phyloP scores from a whole-genome alignment of 352 stramenopile genomes.

The Pythium aristosporum region DNA sequence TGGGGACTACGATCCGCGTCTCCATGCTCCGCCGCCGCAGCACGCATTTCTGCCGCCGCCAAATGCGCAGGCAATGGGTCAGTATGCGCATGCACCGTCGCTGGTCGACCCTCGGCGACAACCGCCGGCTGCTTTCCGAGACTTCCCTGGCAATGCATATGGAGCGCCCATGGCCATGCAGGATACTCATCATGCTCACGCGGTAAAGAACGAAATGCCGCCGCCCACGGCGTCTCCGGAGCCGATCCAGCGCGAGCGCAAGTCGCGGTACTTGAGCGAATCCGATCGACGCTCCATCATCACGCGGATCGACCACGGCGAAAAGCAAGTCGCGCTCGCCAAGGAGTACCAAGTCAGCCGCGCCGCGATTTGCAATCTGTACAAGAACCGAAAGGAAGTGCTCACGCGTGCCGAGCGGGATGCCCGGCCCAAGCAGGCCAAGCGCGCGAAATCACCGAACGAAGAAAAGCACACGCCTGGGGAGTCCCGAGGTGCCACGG shows the following conservation, averaged over 20 bases:
- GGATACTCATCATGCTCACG: neutral
- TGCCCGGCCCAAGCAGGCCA: constrained; percentile 15
- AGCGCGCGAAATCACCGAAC: neutral
- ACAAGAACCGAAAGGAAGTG: constrained; percentile 34
- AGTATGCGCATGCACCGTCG: neutral
- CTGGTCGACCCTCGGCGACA: neutral
- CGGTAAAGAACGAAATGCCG: constrained; percentile 8
- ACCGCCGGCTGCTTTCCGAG: neutral
- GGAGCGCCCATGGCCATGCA: neutral
- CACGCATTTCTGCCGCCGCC: neutral
- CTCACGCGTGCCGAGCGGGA: constrained; percentile 21
- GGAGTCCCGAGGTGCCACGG: neutral
- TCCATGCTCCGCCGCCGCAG: neutral
- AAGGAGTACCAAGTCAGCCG: constrained; percentile 35
- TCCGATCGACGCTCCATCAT: constrained; percentile 36
- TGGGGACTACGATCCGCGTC: neutral
- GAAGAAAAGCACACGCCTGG: neutral
- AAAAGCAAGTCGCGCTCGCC: constrained; percentile 31
- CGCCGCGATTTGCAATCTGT: constrained; percentile 34
- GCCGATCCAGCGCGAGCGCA: constrained; percentile 34
- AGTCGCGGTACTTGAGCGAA: constrained; percentile 48
- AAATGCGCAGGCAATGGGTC: neutral
- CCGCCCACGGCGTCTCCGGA: neutral
- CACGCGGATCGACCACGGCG: constrained; percentile 27
- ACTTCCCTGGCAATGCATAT: neutral